phyloP scores from a whole-genome alignment of 2,329 filamentous ascomycete genomes.

The Botrytis porri region DNA sequence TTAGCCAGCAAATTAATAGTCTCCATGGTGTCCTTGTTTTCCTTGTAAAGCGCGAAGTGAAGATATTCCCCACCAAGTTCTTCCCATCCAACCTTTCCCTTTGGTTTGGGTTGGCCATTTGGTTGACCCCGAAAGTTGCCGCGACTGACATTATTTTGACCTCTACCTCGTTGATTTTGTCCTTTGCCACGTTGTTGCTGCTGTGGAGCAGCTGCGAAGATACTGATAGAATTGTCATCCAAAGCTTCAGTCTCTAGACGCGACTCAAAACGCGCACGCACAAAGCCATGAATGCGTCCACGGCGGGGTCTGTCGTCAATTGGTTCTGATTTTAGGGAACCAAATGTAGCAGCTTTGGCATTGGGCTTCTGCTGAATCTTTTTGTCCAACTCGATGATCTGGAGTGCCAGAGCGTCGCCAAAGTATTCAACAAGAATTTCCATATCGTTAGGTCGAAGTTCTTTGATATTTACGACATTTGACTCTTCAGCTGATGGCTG shows the following conservation, averaged over 20 bases:
- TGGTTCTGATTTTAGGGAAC: conserved; percentile 49
- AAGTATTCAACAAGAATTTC: conserved; percentile 47
- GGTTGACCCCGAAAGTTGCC: conserved; percentile 21
- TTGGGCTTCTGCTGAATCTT: conserved; percentile 52
- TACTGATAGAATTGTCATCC: conserved; percentile 54
- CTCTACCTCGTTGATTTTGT: conserved; percentile 3
- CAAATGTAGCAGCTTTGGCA: conserved; percentile 54
- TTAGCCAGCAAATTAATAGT: conserved; percentile 59
- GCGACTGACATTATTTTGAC: conserved; percentile 23
- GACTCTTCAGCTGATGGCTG: neutral
- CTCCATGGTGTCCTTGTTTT: conserved; percentile 66
- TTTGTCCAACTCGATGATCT: conserved; percentile 54
- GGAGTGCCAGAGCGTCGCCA: conserved; percentile 47
- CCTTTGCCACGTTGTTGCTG: conserved; percentile 24
- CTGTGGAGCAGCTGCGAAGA: conserved; percentile 47
- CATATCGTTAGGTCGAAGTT: conserved; percentile 46
- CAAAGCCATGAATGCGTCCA: conserved; percentile 54
- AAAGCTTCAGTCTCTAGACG: conserved; percentile 62
- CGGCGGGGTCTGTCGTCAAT: conserved; percentile 60
- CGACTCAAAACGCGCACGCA: conserved; percentile 62
- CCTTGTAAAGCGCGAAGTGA: conserved; percentile 74
- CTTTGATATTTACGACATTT: conserved; percentile 26
- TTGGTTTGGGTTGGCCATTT: conserved; percentile 29
- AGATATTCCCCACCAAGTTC: conserved; percentile 66
- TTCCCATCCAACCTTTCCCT: conserved; percentile 55